Conservation (phyloP, 352 stramenopile genomes). For the Phytophthora hibernalis region DNA sequence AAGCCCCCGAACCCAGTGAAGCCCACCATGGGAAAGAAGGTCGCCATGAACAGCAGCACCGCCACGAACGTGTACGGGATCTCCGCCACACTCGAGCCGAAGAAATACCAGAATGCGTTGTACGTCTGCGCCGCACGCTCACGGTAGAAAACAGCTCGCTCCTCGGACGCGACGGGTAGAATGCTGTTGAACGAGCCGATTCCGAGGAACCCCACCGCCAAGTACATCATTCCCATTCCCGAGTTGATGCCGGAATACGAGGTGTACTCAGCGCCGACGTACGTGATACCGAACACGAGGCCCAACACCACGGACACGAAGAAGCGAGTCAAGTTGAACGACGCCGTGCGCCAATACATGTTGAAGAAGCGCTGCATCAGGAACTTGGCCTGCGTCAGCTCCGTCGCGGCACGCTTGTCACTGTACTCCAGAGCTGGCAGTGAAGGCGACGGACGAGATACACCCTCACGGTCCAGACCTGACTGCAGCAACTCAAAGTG, state of each 20-base stretch:
- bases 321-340: conserved; percentile 48
- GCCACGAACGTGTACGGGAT: conserved; percentile 28
- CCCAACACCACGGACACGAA: conserved; percentile 74
- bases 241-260: conserved; percentile 48
- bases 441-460: conserved; percentile 32
- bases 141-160: conserved; percentile 28
- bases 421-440: conserved; percentile 41
- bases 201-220: conserved; percentile 73
- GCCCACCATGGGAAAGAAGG: conserved; percentile 30
- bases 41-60: conserved; percentile 23
- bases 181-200: conserved; percentile 30
- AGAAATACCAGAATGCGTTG: conserved; percentile 33
- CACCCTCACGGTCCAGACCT: conserved; percentile 40
- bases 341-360: conserved; percentile 81
- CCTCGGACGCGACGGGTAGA: conserved; percentile 20
- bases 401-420: conserved; percentile 39
- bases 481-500: conserved; percentile 34
- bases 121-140: conserved; percentile 27
- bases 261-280: conserved; percentile 50
- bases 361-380: conserved; percentile 59
- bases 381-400: conserved; percentile 37
- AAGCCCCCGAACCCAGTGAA: conserved; percentile 42
- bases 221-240: conserved; percentile 79
- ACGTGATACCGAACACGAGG: conserved; percentile 78
- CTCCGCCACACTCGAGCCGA: conserved; percentile 22